Evolutionary conservation across 345 rosid genomes (phyloP).

Genomic region (Dimocarpus longan): DNA sequence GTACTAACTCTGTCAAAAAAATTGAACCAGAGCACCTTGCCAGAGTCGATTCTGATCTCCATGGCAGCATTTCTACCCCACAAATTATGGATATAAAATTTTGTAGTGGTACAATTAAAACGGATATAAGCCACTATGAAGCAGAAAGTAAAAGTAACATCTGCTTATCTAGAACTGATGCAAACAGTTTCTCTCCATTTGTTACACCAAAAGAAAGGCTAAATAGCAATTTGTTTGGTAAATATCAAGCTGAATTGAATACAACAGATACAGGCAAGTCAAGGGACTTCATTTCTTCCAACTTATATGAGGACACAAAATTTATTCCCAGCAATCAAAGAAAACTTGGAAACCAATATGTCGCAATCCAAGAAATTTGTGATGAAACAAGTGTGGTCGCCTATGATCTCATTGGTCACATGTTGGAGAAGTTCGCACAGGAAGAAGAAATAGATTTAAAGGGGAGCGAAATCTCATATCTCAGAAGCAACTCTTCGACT

Average conservation of each 20-base stretch:
- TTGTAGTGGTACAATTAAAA: slow-evolving; percentile 18
- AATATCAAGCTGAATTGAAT: slow-evolving; percentile 33
- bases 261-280: slow-evolving; percentile 27
- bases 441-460: slow-evolving; percentile 46
- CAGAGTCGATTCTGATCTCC: slow-evolving; percentile 29
- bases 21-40: slow-evolving; percentile 21
- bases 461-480: slow-evolving; percentile 41
- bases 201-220: slow-evolving; percentile 10
- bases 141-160: slow-evolving; percentile 20
- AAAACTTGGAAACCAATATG: slow-evolving; percentile 47
- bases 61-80: slow-evolving; percentile 27
- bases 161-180: slow-evolving; percentile 16
- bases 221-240: slow-evolving; percentile 19
- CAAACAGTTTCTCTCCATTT: slow-evolving; percentile 8
- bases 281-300: slow-evolving; percentile 26
- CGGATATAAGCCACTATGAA: slow-evolving; percentile 17
- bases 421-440: slow-evolving; percentile 53
- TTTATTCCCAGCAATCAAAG: slow-evolving; percentile 27
- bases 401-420: slow-evolving; percentile 60
- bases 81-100: slow-evolving; percentile 27
- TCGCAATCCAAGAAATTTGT: slow-evolving; percentile 72
- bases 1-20: slow-evolving; percentile 1
- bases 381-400: slow-evolving; percentile 73
- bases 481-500: slow-evolving; percentile 40
- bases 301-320: slow-evolving; percentile 28